Conservation (phyloP, 2,329 filamentous ascomycete species). For the Nannizziopsis barbatae region DNA sequence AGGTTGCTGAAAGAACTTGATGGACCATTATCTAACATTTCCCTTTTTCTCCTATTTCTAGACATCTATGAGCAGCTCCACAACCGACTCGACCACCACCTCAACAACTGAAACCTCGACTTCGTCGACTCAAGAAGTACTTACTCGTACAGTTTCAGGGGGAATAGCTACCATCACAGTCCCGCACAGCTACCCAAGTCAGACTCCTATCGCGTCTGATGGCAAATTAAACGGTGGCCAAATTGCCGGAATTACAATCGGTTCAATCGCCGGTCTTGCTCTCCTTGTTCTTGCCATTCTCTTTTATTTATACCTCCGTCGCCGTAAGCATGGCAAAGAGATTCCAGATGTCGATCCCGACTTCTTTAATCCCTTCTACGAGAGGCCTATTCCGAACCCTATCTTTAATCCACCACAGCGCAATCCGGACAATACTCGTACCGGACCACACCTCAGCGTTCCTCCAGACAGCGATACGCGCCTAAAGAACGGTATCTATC, state of each 20-base stretch:
- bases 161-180: slow-evolving; percentile 19
- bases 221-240: slow-evolving; percentile 29
- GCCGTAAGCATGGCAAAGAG: slow-evolving; percentile 20
- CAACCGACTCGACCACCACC: neutral
- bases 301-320: slow-evolving; percentile 30
- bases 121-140: neutral
- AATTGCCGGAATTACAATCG: slow-evolving; percentile 37
- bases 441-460: slow-evolving; percentile 12
- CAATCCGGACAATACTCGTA: slow-evolving; percentile 3
- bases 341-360: slow-evolving; percentile 7
- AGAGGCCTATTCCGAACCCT: slow-evolving; percentile 12
- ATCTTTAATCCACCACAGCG: slow-evolving; percentile 14
- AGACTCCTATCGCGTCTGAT: slow-evolving; percentile 16
- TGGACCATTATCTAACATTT: neutral
- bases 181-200: slow-evolving; percentile 14
- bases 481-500: slow-evolving; percentile 36
- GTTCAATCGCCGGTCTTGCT: slow-evolving; percentile 30
- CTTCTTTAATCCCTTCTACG: slow-evolving; percentile 20
- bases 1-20: neutral
- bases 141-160: slow-evolving; percentile 10
- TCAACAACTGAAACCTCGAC: neutral
- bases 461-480: slow-evolving; percentile 35
- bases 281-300: slow-evolving; percentile 30
- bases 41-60: neutral
- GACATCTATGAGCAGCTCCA: neutral